These are phyloP conservation scores for Shiraia sp. DNA, from an alignment of 2,329 filamentous ascomycete genomes.

Conservation along the genomic window DNA sequence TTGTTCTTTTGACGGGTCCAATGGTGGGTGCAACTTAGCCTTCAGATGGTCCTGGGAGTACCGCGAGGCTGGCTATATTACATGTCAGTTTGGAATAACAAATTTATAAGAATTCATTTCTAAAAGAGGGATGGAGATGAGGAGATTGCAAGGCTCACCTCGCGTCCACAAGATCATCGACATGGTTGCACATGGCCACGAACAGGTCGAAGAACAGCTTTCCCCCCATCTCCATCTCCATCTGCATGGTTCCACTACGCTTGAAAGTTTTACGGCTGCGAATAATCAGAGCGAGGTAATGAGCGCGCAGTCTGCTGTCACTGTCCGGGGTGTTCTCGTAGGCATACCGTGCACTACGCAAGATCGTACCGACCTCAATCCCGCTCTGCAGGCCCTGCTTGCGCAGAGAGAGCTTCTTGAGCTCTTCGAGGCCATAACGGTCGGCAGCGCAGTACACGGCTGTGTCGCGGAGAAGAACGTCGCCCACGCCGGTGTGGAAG, in stretches of 20 bases:
- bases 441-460: slow-evolving; percentile 93
- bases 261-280: slow-evolving; percentile 97
- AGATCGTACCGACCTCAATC: slow-evolving; percentile 88
- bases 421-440: slow-evolving; percentile 85
- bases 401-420: slow-evolving; percentile 87
- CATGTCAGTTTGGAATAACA: slow-evolving; percentile 20
- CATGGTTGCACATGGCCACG: slow-evolving; percentile 96
- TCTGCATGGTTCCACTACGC: slow-evolving; percentile 97
- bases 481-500: slow-evolving; percentile 72
- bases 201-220: slow-evolving; percentile 98
- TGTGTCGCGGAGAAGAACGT: slow-evolving; percentile 85
- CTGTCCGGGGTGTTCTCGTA: slow-evolving; percentile 94
- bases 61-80: slow-evolving; percentile 22
- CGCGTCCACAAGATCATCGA: slow-evolving; percentile 91
- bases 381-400: slow-evolving; percentile 94
- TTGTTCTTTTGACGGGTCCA: slow-evolving; percentile 14
- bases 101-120: neutral
- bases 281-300: slow-evolving; percentile 97
- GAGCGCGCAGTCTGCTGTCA: slow-evolving; percentile 89
- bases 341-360: slow-evolving; percentile 90
- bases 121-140: slow-evolving; percentile 3
- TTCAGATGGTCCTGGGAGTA: slow-evolving; percentile 33
- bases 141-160: slow-evolving; percentile 51
- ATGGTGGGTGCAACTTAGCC: slow-evolving; percentile 15
- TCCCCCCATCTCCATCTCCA: slow-evolving; percentile 93